Base-by-base conservation (phyloP, 345 rosid genomes). In the Abelmoschus esculentus region DNA sequence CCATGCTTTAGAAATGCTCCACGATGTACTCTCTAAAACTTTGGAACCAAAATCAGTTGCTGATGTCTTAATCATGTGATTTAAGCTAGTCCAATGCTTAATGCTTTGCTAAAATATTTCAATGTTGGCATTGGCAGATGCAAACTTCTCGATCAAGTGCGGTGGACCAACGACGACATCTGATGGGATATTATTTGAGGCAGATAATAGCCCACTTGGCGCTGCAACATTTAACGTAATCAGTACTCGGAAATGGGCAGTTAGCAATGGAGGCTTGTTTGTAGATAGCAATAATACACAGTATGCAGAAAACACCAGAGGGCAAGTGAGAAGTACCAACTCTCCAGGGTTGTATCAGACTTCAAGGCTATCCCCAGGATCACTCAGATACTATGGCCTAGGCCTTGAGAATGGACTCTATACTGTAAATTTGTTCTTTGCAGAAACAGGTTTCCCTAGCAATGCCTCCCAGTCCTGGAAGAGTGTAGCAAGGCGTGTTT, bases 181-280 rank as follows among this genome's bases (percentile, higher is more conserved):
- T 56, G 63, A 59, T 71, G 83, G 85, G 42, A 71, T 49, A 42
- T 29, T 74, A 62, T 86, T 70, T 32, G 88, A 88, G 76, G 81
- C 75, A 3, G 90, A 88, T 0, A 68, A 31, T 11, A 1, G 4
- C 12, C 5, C 6, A 17, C 1, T 68, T 9, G 61, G 61, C 6
- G n/a, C 60, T 17, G 71, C 71, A 34, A 9, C 32, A 4, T 53
- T 52, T 68, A 5, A 53, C 38, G 81, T 87, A 47, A 70, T 80
- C 55, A 71, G 28, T 46, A 58, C 76, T 5, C 50, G 72, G 52
- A 84, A 80, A 77, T 87, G 92, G 92, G 92, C 85, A 32, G 80
- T 82, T 54, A 83, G 89, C 78, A 82, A 75, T 71, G 84, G 66
- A 49, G 92, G 92, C 28, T 60, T 77, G 22, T 85, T 76, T 74